phyloP scores from a whole-genome alignment of 2,329 filamentous ascomycete species.

The Dactylonectria estremocensis region DNA sequence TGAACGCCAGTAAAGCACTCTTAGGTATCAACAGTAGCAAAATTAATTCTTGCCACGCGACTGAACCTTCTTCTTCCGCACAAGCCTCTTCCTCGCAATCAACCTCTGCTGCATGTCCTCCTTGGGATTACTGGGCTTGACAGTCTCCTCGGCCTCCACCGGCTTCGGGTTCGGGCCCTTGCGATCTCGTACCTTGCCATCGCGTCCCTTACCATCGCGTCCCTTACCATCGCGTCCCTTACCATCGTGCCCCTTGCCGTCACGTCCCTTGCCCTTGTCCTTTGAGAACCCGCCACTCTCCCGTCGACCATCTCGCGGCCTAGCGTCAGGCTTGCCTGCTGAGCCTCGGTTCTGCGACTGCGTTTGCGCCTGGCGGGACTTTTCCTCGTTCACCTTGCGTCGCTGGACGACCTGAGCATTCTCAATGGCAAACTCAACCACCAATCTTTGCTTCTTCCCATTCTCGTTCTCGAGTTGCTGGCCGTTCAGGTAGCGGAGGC shows the following conservation, averaged over 20 bases:
- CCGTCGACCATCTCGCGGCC: slow-evolving; percentile 33
- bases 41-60: slow-evolving; percentile 52
- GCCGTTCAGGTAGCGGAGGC: slow-evolving; percentile 92
- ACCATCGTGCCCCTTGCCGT: slow-evolving; percentile 29
- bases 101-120: slow-evolving; percentile 76
- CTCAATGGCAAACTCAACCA: slow-evolving; percentile 98
- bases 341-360: slow-evolving; percentile 37
- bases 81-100: slow-evolving; percentile 87
- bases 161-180: slow-evolving; percentile 37
- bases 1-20: slow-evolving; percentile 32
- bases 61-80: slow-evolving; percentile 77
- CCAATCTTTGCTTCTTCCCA: slow-evolving; percentile 89
- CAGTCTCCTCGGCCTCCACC: slow-evolving; percentile 40
- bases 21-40: slow-evolving; percentile 32
- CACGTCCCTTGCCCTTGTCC: slow-evolving; percentile 39
- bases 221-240: slow-evolving; percentile 17
- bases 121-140: slow-evolving; percentile 55
- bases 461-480: slow-evolving; percentile 71
- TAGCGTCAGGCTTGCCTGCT: slow-evolving; percentile 29
- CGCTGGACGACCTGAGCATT: slow-evolving; percentile 96
- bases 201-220: slow-evolving; percentile 4
- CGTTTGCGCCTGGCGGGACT: slow-evolving; percentile 48
- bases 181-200: slow-evolving; percentile 15
- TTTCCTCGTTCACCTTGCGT: slow-evolving; percentile 63
- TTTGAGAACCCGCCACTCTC: slow-evolving; percentile 39